Base-by-base conservation (phyloP, 352 stramenopile species). In the Globisporangium canariense region DNA sequence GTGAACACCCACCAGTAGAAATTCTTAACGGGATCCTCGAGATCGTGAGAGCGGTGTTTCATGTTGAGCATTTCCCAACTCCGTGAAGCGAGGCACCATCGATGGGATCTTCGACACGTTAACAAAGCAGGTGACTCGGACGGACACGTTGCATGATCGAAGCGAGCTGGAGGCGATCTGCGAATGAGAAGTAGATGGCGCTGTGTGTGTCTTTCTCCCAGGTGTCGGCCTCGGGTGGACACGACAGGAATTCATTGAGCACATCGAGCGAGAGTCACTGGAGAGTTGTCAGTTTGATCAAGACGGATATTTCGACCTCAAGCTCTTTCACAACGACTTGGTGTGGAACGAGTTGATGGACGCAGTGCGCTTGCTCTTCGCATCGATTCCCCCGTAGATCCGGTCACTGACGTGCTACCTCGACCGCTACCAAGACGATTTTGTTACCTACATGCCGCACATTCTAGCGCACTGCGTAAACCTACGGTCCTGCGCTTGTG, bases 141-240 rank as follows among this genome's bases (percentile, higher is more conserved):
- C 38, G 13, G 57, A 68, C n/a, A 55, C 46, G 46, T 14, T 71
- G 0, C 0, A 45, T 9, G 20, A 47, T 2, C 22, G 22, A 3
- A 63, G 54, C 25, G 55, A 67, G 25, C 43, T 71, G 36, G 54
- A 71, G 38, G 60, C 60, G 13, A 58, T 71, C 16, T 61, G 59
- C 40, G 54, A 67, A 28, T 11, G 47, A 54, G 9, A 4, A 3
- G 0, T 13, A 10, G 56, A 61, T 13, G 18, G 56, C 14, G 43
- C 41, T 6, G 25, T 61, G 56, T 60, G 55, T 22, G 55, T 61
- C 41, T 40, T 61, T 18, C 14, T 28, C 25, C 56, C 56, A 11
- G 16, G 41, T 9, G 25, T 61, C 18, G 40, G 56, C 3, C 22
- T 61, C 9, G 56, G 40, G n/a, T 61, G 56, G 56, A 10, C 52